phyloP scores from a whole-genome alignment of 345 rosid species.

The Pistacia vera region DNA sequence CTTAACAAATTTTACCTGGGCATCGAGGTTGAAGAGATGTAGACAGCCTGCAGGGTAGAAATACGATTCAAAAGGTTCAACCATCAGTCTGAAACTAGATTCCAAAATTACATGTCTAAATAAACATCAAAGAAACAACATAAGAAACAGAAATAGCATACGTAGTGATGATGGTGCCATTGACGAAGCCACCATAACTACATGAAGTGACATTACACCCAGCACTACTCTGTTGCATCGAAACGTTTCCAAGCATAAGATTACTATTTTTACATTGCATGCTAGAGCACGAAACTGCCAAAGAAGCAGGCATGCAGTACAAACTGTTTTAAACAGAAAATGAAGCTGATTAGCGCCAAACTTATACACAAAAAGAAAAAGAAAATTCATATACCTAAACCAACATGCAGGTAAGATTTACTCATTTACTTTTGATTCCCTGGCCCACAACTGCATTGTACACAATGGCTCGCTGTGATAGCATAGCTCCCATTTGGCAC shows the following conservation, averaged over 20 bases:
- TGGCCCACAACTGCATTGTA: constrained; percentile 91
- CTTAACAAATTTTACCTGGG: constrained; percentile 58
- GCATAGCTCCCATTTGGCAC: constrained; percentile 96
- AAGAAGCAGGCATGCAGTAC: constrained; percentile 88
- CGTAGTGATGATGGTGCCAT: constrained; percentile 77
- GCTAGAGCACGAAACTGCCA: constrained; percentile 95
- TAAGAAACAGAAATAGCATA: constrained; percentile 32
- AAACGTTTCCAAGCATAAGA: constrained; percentile 81
- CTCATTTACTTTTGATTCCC: constrained; percentile 74
- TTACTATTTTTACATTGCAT: constrained; percentile 88
- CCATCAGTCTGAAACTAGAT: neutral
- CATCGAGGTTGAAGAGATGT: constrained; percentile 86
- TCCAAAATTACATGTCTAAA: neutral
- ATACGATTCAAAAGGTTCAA: constrained; percentile 11
- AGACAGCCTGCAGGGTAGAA: constrained; percentile 58
- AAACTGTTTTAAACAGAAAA: constrained; percentile 46
- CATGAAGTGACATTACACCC: constrained; percentile 95
- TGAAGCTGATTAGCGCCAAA: constrained; percentile 16
- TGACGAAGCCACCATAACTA: constrained; percentile 71
- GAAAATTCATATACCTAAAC: constrained; percentile 3
- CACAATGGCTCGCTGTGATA: constrained; percentile 90
- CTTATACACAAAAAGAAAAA: constrained; percentile 4
- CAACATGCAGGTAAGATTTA: constrained; percentile 13
- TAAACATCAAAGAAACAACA: constrained; percentile 6
- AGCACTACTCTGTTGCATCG: constrained; percentile 67